Base-by-base conservation (phyloP, 73 alveolate genomes). In the Paramecium octaurelia region DNA sequence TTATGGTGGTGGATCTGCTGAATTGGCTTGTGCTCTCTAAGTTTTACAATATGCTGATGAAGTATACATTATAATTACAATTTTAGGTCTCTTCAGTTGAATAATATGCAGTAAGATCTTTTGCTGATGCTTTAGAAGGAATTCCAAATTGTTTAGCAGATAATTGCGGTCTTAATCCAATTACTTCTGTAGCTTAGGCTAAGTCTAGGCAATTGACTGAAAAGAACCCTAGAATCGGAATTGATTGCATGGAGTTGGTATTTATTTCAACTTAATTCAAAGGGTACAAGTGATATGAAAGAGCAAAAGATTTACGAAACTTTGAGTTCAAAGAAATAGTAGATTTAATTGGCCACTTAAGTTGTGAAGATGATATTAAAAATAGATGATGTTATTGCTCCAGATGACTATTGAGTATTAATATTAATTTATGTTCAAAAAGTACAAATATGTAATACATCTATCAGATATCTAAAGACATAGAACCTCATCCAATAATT, bases 1-100 rank as follows among this genome's bases (percentile, higher is more conserved):
- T 43, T 97, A 98, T 23, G 99, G 99, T 27, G 99, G 99, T 46
- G 99, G 99, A 31, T 96, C 99, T 34, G 93, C 99, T 71, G 99
- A 98, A 92, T 96, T 96, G 46, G 94, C 98, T 71, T 96, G 98
- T 93, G 58, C 86, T 71, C 43, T 89, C 21, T 27, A 77, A 58
- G 92, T 89, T 24, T 40, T 35, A 21, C 21, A 68, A 71, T 77
- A 89, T 44, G 92, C 96, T 58, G 91, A 80, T 50, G 71, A 68
- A 4, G 93, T 43, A 59, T 12, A n/a, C n/a, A 24, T 43, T 31
- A 9, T 0, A 11, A 58, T 35, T 43, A n/a, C 18, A 16, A 18
- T 16, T 29, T 88, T 58, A 70, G 86, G 76, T 86, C 10, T 73
- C 93, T 20, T 60, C 94, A 14, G 92, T 98, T 58, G 99, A 98